These are phyloP conservation scores for Dendrostoma leiphaemia DNA, from an alignment of 2,329 filamentous ascomycete genomes.

Conservation along the genomic window DNA sequence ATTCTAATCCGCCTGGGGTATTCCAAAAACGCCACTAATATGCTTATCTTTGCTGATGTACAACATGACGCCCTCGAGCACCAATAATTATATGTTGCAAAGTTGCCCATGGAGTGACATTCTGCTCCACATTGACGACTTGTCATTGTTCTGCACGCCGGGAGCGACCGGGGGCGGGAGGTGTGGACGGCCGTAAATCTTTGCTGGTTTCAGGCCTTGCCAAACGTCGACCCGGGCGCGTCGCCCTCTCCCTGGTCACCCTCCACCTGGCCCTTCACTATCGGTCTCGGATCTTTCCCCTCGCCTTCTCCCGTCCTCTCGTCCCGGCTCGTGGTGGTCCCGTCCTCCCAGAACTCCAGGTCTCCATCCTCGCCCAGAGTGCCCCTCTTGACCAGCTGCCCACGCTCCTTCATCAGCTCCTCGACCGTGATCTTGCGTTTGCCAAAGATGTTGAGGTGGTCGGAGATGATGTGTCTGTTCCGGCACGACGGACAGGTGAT, in stretches of 20 bases:
- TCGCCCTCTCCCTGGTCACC: conserved; percentile 1
- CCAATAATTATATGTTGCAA: too few relatives aligned
- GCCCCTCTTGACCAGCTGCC: conserved; percentile 70
- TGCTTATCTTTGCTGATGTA: neutral
- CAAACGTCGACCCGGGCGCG: conserved; percentile 29
- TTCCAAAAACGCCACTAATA: neutral
- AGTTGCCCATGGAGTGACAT: too few relatives aligned
- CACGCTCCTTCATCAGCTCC: conserved; percentile 74
- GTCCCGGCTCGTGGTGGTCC: conserved; percentile 37
- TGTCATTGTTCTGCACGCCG: too few relatives aligned
- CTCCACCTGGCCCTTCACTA: too few relatives aligned
- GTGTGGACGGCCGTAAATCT: too few relatives aligned
- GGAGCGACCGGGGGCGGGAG: too few relatives aligned
- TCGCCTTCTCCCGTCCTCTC: conserved; percentile 22
- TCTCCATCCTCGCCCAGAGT: conserved; percentile 75
- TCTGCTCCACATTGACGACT: too few relatives aligned
- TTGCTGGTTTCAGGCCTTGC: conserved; percentile 4
- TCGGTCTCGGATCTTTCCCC: conserved; percentile 10
- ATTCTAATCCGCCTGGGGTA: conserved; percentile 1
- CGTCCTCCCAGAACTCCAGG: conserved; percentile 88
- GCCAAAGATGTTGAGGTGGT: conserved; percentile 79
- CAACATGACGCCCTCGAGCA: too few relatives aligned
- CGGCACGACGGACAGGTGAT: conserved; percentile 85
- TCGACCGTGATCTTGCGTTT: conserved; percentile 70
- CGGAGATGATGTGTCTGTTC: conserved; percentile 86